A percentile compares a stretch with the other conserved stretches of the same genome.
Evolutionary conservation across 1,284 basidiomycete species (phyloP).

Genomic region (Cryptococcus depauperatus): DNA sequence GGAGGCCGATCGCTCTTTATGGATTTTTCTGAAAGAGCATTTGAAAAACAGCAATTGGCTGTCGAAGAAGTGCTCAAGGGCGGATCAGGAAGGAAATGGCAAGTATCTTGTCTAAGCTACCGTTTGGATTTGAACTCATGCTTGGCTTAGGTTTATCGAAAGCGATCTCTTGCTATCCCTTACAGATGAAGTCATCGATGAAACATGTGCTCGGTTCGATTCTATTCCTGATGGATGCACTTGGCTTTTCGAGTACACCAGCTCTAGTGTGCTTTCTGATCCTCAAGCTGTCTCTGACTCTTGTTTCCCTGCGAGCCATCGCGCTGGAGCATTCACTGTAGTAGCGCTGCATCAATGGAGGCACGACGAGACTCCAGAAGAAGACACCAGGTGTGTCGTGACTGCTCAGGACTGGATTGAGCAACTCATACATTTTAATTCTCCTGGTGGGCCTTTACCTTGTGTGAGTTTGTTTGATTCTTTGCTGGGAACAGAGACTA

Average conservation of each 20-base stretch:
- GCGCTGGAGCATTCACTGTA: conserved; percentile 71
- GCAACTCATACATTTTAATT: conserved; percentile 58
- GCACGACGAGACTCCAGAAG: conserved; percentile 52
- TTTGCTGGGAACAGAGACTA: background rate
- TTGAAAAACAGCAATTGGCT: conserved; percentile 78
- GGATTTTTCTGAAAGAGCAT: conserved; percentile 80
- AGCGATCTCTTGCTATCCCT: conserved; percentile 68
- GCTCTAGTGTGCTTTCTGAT: conserved; percentile 66
- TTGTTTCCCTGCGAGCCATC: conserved; percentile 66
- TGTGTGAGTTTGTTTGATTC: conserved; percentile 53
- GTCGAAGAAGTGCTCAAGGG: conserved; percentile 78
- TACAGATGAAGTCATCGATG: conserved; percentile 73
- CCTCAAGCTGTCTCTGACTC: conserved; percentile 48
- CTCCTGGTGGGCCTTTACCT: conserved; percentile 68
- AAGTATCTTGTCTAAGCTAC: conserved; percentile 7
- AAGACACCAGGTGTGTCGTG: conserved; percentile 67
- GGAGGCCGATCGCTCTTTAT: conserved; percentile 64
- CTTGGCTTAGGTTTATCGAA: conserved; percentile 56
- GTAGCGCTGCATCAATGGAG: conserved; percentile 90
- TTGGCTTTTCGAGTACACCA: conserved; percentile 82
- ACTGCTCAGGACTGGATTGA: conserved; percentile 81
- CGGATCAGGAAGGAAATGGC: conserved; percentile 75
- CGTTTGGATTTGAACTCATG: background rate
- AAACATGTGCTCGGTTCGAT: conserved; percentile 70
- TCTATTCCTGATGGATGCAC: conserved; percentile 78